Evolutionary conservation across 305 asterid species (phyloP).

Genomic region (Fraxinus greggii): DNA sequence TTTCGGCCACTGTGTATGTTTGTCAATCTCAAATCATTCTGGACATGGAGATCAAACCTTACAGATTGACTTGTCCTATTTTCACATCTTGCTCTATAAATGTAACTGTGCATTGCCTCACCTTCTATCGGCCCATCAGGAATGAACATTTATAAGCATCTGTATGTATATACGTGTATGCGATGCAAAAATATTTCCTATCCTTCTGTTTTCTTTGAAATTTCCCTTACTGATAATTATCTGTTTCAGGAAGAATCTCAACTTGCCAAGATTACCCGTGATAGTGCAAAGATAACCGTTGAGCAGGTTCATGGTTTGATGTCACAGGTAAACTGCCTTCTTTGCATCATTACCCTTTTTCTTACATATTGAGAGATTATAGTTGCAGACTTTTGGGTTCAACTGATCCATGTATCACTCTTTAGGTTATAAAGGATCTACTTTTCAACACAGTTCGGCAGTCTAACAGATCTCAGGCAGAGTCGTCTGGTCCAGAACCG

Average conservation of each 20-base stretch:
- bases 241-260: conserved; percentile 85
- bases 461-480: conserved; percentile 49
- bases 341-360: neutral
- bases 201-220: neutral
- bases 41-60: neutral
- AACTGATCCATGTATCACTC: neutral
- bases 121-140: neutral
- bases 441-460: conserved; percentile 84
- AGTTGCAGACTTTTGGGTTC: neutral
- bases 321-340: conserved; percentile 68
- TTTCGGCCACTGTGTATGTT: neutral
- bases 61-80: neutral
- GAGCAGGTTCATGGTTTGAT: conserved; percentile 98
- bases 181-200: neutral
- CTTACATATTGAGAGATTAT: neutral
- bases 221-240: neutral
- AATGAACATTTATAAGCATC: neutral
- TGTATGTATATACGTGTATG: neutral
- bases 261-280: conserved; percentile 88
- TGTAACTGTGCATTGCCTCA: neutral
- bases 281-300: conserved; percentile 86
- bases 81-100: neutral
- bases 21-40: neutral
- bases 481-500: conserved; percentile 75
- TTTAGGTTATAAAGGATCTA: conserved; percentile 87